Evolutionary conservation across 495 filamentous ascomycete genomes (phyloP).

Genomic region (Paragyromitra xinjiangensis): DNA sequence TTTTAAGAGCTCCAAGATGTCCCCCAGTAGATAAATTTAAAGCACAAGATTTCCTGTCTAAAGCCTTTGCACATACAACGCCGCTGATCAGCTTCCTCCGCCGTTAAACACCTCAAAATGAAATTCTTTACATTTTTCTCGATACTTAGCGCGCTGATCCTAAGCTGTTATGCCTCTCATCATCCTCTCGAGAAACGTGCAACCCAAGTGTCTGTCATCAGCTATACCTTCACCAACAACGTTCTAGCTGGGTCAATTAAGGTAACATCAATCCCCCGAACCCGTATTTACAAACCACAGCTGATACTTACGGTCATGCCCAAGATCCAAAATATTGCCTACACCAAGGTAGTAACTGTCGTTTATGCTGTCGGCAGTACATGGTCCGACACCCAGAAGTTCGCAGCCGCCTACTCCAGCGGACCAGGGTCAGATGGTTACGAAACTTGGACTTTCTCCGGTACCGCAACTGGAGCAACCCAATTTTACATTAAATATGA

Average conservation of each 20-base stretch:
- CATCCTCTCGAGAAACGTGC: conserved; percentile 41
- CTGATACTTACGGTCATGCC: not conserved
- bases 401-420: conserved; percentile 46
- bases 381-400: conserved; percentile 47
- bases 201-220: conserved; percentile 51
- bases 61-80: not conserved
- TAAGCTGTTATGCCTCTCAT: conserved; percentile 24
- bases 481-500: conserved; percentile 57
- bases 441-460: conserved; percentile 57
- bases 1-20: not conserved
- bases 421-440: conserved; percentile 47
- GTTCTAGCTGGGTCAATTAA: conserved; percentile 49
- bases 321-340: conserved; percentile 57
- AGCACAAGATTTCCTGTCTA: not conserved
- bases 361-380: conserved; percentile 52
- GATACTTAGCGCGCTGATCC: conserved; percentile 11
- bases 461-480: conserved; percentile 53
- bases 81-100: not conserved
- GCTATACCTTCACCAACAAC: conserved; percentile 50
- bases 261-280: conserved; percentile 14
- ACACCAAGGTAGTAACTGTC: conserved; percentile 50
- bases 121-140: conserved; percentile 27
- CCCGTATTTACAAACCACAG: not conserved
- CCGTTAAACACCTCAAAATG: conserved; percentile 4
- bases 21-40: conserved; percentile 11